A percentile compares a stretch with the other conserved stretches of the same genome.
These are phyloP conservation scores for Gossypium raimondii DNA, from an alignment of 345 rosid species.

Conservation along the genomic window DNA sequence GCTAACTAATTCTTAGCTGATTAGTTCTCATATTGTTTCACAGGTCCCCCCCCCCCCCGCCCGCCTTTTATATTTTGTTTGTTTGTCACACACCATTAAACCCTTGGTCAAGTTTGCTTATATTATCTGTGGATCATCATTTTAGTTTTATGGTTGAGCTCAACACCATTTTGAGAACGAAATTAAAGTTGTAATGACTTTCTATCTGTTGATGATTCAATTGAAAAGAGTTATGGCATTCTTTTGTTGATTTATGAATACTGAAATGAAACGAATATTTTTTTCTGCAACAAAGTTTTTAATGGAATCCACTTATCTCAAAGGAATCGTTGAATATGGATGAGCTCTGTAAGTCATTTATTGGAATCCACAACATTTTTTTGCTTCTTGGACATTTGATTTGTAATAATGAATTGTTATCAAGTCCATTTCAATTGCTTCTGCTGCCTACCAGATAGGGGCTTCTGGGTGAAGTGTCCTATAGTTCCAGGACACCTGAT, in stretches of 20 bases:
- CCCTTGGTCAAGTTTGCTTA: background rate
- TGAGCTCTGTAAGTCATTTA: background rate
- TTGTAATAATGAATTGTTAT: background rate
- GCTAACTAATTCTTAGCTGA: too few relatives aligned
- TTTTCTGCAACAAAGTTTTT: background rate
- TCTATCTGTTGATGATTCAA: background rate
- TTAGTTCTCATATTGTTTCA: too few relatives aligned
- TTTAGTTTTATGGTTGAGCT: background rate
- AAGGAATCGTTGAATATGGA: background rate
- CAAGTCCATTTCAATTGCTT: background rate
- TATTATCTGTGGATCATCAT: background rate
- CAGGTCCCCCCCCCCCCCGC: too few relatives aligned
- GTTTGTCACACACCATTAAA: background rate
- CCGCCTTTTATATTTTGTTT: background rate
- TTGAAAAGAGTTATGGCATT: background rate
- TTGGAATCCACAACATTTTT: background rate
- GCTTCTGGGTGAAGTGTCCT: background rate
- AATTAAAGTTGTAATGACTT: background rate
- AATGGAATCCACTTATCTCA: background rate
- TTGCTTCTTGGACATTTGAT: conserved; percentile 10
- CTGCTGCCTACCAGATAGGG: background rate
- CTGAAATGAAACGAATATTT: background rate
- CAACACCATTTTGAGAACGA: background rate
- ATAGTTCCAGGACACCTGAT: background rate
- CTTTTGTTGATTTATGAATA: background rate